Percentiles rank a stretch among this genome's conserved stretches.
Conservation (phyloP, 805 yeast genomes). For the Ogataea nonfermentans region DNA sequence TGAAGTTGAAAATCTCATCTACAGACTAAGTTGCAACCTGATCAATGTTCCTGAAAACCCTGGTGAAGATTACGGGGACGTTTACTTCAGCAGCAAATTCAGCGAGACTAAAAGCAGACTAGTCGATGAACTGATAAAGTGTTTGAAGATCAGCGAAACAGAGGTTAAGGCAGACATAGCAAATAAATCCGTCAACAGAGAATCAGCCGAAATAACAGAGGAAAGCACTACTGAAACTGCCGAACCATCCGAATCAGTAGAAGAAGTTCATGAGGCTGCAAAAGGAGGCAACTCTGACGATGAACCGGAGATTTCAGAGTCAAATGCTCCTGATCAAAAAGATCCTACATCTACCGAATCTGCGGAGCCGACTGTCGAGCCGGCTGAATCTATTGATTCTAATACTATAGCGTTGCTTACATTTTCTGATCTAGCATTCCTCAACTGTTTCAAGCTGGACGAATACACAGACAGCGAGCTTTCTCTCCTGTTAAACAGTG, state of each 20-base stretch:
- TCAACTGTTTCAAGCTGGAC: constrained; percentile 18
- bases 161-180: no score
- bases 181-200: background rate
- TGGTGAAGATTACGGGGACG: constrained; percentile 29
- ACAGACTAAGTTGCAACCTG: constrained; percentile 19
- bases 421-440: constrained; percentile 20
- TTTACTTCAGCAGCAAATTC: constrained; percentile 25
- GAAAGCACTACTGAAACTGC: background rate
- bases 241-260: background rate
- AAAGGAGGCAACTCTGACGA: background rate
- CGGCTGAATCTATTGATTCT: background rate
- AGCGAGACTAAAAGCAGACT: constrained; percentile 11
- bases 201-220: background rate
- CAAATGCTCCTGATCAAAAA: background rate
- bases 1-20: constrained; percentile 22
- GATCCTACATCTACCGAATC: background rate
- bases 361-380: background rate
- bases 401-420: constrained; percentile 12
- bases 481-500: background rate
- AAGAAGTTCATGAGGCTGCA: background rate
- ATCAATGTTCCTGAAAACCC: constrained; percentile 13
- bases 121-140: constrained; percentile 15
- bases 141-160: constrained; percentile 1
- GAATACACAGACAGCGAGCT: constrained; percentile 10
- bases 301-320: background rate